A percentile compares a stretch with the other conserved stretches of the same genome.
phyloP scores from a whole-genome alignment of 176 grass and related monocot genomes.

The Hsuehochloa calcarea region DNA sequence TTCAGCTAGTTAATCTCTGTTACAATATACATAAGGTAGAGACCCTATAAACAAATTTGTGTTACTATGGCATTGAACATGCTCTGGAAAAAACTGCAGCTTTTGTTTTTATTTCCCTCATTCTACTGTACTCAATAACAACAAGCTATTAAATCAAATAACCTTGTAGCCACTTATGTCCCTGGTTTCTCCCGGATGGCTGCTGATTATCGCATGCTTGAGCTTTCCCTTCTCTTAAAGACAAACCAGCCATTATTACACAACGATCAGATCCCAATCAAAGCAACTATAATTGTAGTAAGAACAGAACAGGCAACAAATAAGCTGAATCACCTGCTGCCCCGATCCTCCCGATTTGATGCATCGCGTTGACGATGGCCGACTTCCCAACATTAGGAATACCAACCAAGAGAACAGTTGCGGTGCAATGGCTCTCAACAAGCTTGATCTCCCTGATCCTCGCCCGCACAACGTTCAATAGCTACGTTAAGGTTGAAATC shows the following conservation, averaged over 20 bases:
- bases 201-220: constrained; percentile 67
- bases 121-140: neutral
- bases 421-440: constrained; percentile 44
- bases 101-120: constrained; percentile 7
- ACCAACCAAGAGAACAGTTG: constrained; percentile 61
- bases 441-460: constrained; percentile 62
- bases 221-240: constrained; percentile 76
- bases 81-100: neutral
- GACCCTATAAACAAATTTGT: neutral
- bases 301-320: neutral
- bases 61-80: neutral
- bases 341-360: constrained; percentile 68
- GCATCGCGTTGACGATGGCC: constrained; percentile 58
- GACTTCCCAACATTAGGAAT: constrained; percentile 88
- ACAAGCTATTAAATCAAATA: neutral
- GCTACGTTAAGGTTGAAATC: constrained; percentile 36
- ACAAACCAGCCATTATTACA: neutral
- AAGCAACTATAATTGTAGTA: neutral
- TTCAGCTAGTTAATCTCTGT: neutral
- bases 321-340: constrained; percentile 56
- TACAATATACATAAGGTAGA: neutral
- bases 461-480: constrained; percentile 44
- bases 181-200: constrained; percentile 77
- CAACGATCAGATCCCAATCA: neutral
- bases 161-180: constrained; percentile 80